Percentiles rank a stretch among this genome's conserved stretches.
These are phyloP conservation scores for Ramaria rubella DNA, from an alignment of 768 basidiomycete genomes.

Conservation along the genomic window DNA sequence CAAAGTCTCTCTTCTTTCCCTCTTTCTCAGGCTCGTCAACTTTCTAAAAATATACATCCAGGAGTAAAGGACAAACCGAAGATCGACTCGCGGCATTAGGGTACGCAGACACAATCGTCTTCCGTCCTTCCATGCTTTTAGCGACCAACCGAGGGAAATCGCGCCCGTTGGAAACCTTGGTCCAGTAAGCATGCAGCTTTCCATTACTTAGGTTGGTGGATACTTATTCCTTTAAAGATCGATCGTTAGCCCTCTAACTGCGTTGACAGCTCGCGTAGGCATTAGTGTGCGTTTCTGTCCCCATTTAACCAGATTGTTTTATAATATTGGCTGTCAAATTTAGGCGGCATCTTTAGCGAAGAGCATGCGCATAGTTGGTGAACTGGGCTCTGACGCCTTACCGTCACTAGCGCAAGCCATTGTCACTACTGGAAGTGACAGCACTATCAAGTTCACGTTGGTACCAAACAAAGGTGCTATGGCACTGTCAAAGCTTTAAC, in stretches of 20 bases:
- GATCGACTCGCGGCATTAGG: slow-evolving; percentile 57
- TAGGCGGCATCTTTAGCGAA: neutral
- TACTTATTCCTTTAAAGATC: neutral
- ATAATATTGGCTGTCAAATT: neutral
- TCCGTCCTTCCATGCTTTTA: slow-evolving; percentile 54
- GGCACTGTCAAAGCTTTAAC: neutral
- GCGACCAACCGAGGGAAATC: slow-evolving; percentile 39
- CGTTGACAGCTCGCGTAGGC: neutral
- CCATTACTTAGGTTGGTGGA: neutral
- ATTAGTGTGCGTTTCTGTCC: neutral
- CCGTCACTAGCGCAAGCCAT: neutral
- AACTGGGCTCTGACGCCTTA: neutral
- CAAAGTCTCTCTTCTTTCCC: slow-evolving; percentile 28
- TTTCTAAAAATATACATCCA: slow-evolving; percentile 20
- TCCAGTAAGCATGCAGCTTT: slow-evolving; percentile 31
- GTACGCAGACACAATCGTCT: slow-evolving; percentile 63
- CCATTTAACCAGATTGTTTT: neutral
- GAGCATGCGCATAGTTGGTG: neutral
- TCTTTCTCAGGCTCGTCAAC: slow-evolving; percentile 3
- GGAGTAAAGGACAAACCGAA: slow-evolving; percentile 75
- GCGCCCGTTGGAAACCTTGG: slow-evolving; percentile 35
- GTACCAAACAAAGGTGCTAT: neutral
- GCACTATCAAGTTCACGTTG: neutral
- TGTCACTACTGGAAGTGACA: neutral
- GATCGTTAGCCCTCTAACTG: neutral